Percentiles rank a stretch among this genome's conserved stretches.
phyloP scores from a whole-genome alignment of 345 rosid species.

The Lenwebbia sp. region DNA sequence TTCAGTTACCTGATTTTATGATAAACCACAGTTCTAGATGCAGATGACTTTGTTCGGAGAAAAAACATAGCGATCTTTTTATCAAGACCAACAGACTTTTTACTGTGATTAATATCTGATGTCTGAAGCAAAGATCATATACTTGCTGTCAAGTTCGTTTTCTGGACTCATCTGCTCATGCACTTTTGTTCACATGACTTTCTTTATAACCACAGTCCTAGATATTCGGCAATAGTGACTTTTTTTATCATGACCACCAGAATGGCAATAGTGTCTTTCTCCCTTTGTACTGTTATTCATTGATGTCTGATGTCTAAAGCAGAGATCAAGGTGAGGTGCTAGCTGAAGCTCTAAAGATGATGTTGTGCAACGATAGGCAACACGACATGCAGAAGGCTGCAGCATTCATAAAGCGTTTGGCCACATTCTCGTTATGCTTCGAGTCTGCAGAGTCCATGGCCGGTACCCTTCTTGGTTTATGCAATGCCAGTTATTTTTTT shows the following conservation, averaged over 20 bases:
- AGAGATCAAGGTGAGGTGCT: conserved; percentile 83
- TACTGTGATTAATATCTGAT: background rate
- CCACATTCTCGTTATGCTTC: conserved; percentile 69
- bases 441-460: conserved; percentile 92
- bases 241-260: background rate
- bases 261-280: background rate
- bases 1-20: background rate
- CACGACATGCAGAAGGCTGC: conserved; percentile 99
- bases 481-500: background rate
- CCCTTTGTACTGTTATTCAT: background rate
- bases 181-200: background rate
- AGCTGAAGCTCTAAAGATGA: conserved; percentile 84
- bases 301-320: conserved; percentile 6
- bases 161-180: background rate
- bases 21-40: background rate
- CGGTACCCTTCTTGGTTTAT: conserved; percentile 23
- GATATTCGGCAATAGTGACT: background rate
- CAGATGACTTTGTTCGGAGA: background rate
- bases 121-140: conserved; percentile 46
- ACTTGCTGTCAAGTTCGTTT: background rate
- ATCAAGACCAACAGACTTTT: background rate
- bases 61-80: background rate
- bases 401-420: conserved; percentile 86
- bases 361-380: conserved; percentile 91
- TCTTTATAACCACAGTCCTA: background rate